A percentile compares a stretch with the other conserved stretches of the same genome.
Evolutionary conservation across 768 basidiomycete species (phyloP).

Genomic region (Hemileccinum impolitum): DNA sequence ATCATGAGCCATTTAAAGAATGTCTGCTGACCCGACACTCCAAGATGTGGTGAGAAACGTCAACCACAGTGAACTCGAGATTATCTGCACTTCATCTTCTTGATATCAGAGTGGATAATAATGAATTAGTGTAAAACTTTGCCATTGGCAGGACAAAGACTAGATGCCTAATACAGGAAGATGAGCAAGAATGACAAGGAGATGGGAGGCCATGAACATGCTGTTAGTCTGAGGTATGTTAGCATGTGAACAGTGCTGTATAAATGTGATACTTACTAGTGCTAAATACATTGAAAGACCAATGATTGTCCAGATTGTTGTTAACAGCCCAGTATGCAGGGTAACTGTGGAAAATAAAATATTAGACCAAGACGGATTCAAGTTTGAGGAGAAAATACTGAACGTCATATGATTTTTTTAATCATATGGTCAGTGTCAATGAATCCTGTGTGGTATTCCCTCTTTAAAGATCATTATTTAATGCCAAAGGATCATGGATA

Average conservation of each 20-base stretch:
- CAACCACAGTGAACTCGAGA: slow-evolving; percentile 23
- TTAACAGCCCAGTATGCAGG: slow-evolving; percentile 38
- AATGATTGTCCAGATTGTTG: slow-evolving; percentile 34
- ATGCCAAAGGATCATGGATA: neutral
- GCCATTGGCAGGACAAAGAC: slow-evolving; percentile 31
- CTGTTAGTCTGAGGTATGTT: slow-evolving; percentile 20
- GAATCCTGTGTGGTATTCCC: slow-evolving; percentile 34
- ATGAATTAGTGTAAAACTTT: slow-evolving; percentile 36
- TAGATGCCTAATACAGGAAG: slow-evolving; percentile 19
- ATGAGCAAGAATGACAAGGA: neutral
- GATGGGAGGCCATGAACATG: slow-evolving; percentile 5
- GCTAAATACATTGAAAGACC: slow-evolving; percentile 31
- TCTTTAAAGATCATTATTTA: slow-evolving; percentile 25
- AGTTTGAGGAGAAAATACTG: neutral
- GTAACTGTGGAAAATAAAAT: slow-evolving; percentile 31
- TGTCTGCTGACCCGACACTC: slow-evolving; percentile 17
- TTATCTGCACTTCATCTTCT: slow-evolving; percentile 19
- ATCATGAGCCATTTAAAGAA: neutral
- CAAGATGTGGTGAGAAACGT: slow-evolving; percentile 12
- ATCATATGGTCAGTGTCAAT: slow-evolving; percentile 36
- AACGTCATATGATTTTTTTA: slow-evolving; percentile 35
- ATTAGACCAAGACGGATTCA: neutral
- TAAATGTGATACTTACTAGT: slow-evolving; percentile 9
- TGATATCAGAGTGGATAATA: slow-evolving; percentile 33
- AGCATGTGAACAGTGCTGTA: neutral